These are phyloP conservation scores for Pueraria montana DNA, from an alignment of 306 rosid species.

Conservation along the genomic window DNA sequence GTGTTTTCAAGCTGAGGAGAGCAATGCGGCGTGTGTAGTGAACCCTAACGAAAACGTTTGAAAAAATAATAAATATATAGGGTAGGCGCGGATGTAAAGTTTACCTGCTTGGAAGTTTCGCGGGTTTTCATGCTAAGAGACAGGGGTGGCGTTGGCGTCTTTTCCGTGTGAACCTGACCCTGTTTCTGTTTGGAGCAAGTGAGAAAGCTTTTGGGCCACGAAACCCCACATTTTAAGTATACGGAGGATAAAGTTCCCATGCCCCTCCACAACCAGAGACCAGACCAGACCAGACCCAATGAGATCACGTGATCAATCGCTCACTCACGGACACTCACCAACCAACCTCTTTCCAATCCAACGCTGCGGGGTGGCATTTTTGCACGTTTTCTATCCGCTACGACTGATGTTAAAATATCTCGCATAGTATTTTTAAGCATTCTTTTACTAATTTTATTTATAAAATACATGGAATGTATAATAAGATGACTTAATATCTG, in stretches of 20 bases:
- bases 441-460: too few species aligned
- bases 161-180: conserved; percentile 22
- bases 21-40: conserved; percentile 42
- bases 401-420: too few species aligned
- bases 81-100: background rate
- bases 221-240: conserved; percentile 26
- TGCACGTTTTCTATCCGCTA: background rate
- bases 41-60: conserved; percentile 52
- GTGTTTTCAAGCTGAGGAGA: conserved; percentile 25
- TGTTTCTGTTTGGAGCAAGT: background rate
- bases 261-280: background rate
- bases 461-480: too few species aligned
- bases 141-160: background rate
- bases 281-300: conserved; percentile 37
- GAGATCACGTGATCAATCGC: conserved; percentile 31
- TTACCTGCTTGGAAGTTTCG: conserved; percentile 60
- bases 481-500: too few species aligned
- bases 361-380: background rate
- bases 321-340: background rate
- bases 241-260: conserved; percentile 26
- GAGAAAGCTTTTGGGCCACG: conserved; percentile 18
- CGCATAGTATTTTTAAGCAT: too few species aligned
- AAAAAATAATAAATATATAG: background rate
- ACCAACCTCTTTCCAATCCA: background rate
- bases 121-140: conserved; percentile 52